Conservation (phyloP, 1,284 basidiomycete species). For the Gomphus sp. region DNA sequence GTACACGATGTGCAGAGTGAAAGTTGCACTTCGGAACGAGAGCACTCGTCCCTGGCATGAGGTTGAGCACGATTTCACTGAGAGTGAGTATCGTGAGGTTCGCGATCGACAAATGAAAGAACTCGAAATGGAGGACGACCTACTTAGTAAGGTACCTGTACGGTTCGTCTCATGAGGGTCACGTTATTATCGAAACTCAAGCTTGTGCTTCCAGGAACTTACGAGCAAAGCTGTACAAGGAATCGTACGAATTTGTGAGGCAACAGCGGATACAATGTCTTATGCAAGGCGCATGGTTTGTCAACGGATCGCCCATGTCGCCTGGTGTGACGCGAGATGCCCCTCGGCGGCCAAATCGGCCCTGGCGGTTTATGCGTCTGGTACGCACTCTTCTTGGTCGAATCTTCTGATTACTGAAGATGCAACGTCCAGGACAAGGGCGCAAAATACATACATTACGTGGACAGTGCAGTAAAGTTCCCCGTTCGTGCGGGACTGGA, state of each 20-base stretch:
- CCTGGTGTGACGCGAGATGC: conserved; percentile 39
- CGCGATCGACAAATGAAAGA: conserved; percentile 92
- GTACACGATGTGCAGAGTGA: conserved; percentile 40
- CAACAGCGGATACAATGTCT: conserved; percentile 87
- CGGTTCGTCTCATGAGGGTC: conserved; percentile 39
- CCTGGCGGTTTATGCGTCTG: conserved; percentile 74
- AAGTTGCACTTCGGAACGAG: conserved; percentile 71
- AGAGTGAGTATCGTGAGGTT: conserved; percentile 80
- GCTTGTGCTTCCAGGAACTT: conserved; percentile 49
- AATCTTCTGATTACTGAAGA: conserved; percentile 1
- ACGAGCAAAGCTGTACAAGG: conserved; percentile 79
- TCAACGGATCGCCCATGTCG: conserved; percentile 54
- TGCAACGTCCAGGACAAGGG: conserved; percentile 50
- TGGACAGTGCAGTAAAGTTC: conserved; percentile 71
- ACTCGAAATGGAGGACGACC: conserved; percentile 85
- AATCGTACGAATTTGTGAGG: conserved; percentile 88
- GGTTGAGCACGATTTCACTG: conserved; percentile 78
- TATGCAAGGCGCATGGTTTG: conserved; percentile 87
- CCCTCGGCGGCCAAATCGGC: conserved; percentile 45
- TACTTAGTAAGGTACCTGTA: conserved; percentile 77
- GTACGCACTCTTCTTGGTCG: conserved; percentile 28
- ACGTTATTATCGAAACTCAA: conserved; percentile 3
- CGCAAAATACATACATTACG: conserved; percentile 72
- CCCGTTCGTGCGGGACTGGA: conserved; percentile 74
- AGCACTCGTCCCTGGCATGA: conserved; percentile 76